phyloP scores from a whole-genome alignment of 371 early-diverging fungal genomes.

The Rhizomucor pusillus region DNA sequence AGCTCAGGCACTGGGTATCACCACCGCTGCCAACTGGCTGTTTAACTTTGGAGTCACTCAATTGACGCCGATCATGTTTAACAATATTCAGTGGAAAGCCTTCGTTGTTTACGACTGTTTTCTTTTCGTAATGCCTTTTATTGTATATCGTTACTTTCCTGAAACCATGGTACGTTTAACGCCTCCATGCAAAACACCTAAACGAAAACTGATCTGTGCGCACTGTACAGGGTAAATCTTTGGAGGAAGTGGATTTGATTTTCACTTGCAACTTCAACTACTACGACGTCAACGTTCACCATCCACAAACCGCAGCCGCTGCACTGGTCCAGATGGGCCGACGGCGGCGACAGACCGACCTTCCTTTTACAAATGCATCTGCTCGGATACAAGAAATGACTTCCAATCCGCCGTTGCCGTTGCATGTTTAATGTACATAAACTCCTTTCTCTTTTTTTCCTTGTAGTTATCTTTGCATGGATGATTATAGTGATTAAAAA shows the following conservation, averaged over 20 bases:
- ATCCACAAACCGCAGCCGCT: slow-evolving; percentile 48
- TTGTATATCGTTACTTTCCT: slow-evolving; percentile 72
- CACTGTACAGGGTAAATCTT: slow-evolving; percentile 39
- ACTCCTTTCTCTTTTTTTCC: too few relatives aligned
- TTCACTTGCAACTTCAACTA: slow-evolving; percentile 40
- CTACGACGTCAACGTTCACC: slow-evolving; percentile 43
- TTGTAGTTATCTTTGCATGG: too few relatives aligned
- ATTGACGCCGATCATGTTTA: slow-evolving; percentile 61
- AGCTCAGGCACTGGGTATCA: slow-evolving; percentile 81
- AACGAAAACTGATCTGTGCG: background rate
- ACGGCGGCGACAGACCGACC: background rate
- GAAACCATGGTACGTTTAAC: slow-evolving; percentile 69
- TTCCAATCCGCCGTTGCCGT: too few relatives aligned
- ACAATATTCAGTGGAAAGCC: slow-evolving; percentile 59
- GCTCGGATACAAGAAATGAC: too few relatives aligned
- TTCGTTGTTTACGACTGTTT: slow-evolving; percentile 67
- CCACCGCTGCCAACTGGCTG: slow-evolving; percentile 90
- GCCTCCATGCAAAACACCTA: background rate
- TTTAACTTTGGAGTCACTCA: slow-evolving; percentile 71
- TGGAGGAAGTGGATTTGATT: slow-evolving; percentile 50
- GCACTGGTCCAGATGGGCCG: slow-evolving; percentile 37
- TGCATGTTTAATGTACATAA: too few relatives aligned
- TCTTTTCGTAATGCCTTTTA: slow-evolving; percentile 53
- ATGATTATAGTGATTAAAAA: too few relatives aligned
- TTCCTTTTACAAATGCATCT: too few relatives aligned